Evolutionary conservation across 176 grass and related monocot genomes (phyloP).

Genomic region (Poa pratensis): DNA sequence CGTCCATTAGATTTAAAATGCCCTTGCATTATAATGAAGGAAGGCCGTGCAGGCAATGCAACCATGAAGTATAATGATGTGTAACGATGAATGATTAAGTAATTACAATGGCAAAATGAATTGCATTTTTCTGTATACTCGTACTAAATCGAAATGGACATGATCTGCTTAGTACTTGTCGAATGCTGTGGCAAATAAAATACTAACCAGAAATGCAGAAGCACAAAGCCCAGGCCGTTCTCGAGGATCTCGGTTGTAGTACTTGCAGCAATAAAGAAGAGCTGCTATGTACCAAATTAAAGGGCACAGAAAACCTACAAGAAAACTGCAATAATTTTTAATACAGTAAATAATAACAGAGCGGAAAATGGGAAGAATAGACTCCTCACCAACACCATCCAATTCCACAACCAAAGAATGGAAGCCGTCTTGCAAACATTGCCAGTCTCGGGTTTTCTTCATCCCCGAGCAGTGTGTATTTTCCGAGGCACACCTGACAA

Average conservation of each 20-base stretch:
- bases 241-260: slow-evolving; percentile 90
- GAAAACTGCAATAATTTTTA: slow-evolving; percentile 72
- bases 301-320: slow-evolving; percentile 90
- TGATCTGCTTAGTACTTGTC: not conserved
- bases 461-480: slow-evolving; percentile 74
- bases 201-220: slow-evolving; percentile 77
- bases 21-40: not conserved
- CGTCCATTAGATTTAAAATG: not conserved
- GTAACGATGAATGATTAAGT: slow-evolving; percentile 9
- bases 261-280: slow-evolving; percentile 82
- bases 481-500: slow-evolving; percentile 67
- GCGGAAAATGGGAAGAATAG: not conserved
- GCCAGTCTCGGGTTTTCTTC: slow-evolving; percentile 83
- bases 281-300: slow-evolving; percentile 85
- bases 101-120: not conserved
- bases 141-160: not conserved
- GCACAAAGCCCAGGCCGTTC: slow-evolving; percentile 93
- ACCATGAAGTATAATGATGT: not conserved
- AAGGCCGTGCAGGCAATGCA: not conserved
- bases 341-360: slow-evolving; percentile 30
- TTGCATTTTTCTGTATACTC: not conserved
- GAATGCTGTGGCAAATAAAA: not conserved
- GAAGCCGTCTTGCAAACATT: slow-evolving; percentile 78
- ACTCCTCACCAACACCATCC: slow-evolving; percentile 93
- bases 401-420: slow-evolving; percentile 91